Conservation (phyloP, 805 yeast species). For the Metschnikowia arizonensis region DNA sequence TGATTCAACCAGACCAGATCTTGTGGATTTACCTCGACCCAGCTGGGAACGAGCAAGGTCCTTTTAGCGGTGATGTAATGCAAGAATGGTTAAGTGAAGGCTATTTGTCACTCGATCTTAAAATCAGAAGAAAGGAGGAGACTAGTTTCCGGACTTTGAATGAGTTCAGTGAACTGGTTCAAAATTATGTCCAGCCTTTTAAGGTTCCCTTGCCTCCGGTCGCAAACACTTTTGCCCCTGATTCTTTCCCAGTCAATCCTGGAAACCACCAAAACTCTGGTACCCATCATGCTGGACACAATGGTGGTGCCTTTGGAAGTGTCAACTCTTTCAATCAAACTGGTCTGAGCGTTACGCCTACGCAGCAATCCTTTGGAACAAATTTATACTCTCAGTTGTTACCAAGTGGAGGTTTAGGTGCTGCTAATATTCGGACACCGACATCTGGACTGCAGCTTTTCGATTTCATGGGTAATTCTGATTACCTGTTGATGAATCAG, state of each 20-base stretch:
- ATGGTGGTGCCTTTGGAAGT: neutral
- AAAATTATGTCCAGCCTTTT: conserved; percentile 58
- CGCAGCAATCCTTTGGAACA: conserved; percentile 13
- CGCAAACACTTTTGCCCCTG: conserved; percentile 4
- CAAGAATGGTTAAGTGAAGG: conserved; percentile 68
- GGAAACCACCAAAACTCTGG: neutral
- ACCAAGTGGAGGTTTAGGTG: conserved; percentile 26
- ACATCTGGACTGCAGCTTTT: conserved; percentile 14
- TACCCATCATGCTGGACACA: neutral
- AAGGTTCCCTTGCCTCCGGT: conserved; percentile 47
- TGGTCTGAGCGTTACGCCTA: conserved; percentile 4
- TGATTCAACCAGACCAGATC: conserved; percentile 28
- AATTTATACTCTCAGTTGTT: conserved; percentile 29
- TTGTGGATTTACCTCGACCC: conserved; percentile 76
- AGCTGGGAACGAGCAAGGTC: conserved; percentile 70
- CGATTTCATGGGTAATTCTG: conserved; percentile 17
- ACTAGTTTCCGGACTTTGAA: conserved; percentile 45
- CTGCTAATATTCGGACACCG: conserved; percentile 24
- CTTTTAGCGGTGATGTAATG: conserved; percentile 71
- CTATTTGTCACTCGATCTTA: conserved; percentile 52
- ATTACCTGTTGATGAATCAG: conserved; percentile 20
- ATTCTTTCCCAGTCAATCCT: neutral
- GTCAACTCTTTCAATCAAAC: conserved; percentile 5
- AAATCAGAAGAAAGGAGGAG: conserved; percentile 58
- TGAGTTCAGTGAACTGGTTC: conserved; percentile 47